Percentiles rank a stretch among this genome's conserved stretches.
Evolutionary conservation across 352 stramenopile genomes (phyloP).

Genomic region (Pythium volutum): DNA sequence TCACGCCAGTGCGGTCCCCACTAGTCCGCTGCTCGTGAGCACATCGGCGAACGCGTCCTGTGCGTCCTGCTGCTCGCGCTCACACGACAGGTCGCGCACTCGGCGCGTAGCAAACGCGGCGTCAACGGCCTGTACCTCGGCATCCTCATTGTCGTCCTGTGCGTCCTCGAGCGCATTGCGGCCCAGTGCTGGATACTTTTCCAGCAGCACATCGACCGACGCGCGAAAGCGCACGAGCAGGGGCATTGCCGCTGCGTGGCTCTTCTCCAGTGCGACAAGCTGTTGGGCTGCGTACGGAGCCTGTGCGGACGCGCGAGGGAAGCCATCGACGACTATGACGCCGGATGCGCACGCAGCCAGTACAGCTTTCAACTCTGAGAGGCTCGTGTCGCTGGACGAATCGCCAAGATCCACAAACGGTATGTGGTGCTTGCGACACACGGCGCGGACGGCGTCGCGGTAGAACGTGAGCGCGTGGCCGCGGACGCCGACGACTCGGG

Average conservation of each 20-base stretch:
- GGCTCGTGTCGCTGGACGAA: background rate
- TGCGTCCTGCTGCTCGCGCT: conserved; percentile 36
- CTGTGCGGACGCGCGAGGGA: conserved; percentile 24
- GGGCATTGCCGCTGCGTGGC: conserved; percentile 22
- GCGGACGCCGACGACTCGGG: conserved; percentile 32
- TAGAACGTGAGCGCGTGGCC: conserved; percentile 55
- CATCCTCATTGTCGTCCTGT: conserved; percentile 37
- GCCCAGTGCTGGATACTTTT: conserved; percentile 30
- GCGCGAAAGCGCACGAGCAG: conserved; percentile 38
- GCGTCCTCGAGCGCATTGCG: conserved; percentile 39
- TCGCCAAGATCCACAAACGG: conserved; percentile 29
- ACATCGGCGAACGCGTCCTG: conserved; percentile 35
- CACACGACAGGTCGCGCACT: conserved; percentile 40
- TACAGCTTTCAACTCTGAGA: conserved; percentile 17
- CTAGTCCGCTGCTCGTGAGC: conserved; percentile 13
- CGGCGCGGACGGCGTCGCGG: conserved; percentile 17
- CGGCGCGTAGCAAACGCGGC: conserved; percentile 20
- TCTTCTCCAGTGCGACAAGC: conserved; percentile 38
- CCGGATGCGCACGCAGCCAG: conserved; percentile 24
- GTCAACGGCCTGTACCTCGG: conserved; percentile 27
- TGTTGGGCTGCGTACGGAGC: conserved; percentile 49
- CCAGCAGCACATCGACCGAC: conserved; percentile 41
- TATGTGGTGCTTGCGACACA: conserved; percentile 28
- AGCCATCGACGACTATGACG: conserved; percentile 42
- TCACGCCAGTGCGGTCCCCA: background rate